phyloP scores from a whole-genome alignment of 139 green algal genomes.

The Pedinophyceae sp. region DNA sequence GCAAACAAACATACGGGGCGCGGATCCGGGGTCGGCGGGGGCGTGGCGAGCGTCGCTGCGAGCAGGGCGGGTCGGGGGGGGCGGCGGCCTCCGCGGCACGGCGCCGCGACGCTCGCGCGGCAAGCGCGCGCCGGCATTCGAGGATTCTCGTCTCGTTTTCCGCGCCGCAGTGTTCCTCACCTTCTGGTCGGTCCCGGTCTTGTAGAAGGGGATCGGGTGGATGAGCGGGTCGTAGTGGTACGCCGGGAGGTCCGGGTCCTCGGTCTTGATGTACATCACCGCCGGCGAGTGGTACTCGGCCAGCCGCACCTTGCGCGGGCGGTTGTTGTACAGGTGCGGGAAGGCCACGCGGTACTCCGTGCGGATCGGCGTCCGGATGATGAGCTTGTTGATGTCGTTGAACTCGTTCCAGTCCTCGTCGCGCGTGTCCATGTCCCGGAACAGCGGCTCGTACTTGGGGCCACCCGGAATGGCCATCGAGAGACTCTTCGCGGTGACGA shows the following conservation, averaged over 20 bases:
- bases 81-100: no score
- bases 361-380: constrained; percentile 82
- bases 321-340: constrained; percentile 99
- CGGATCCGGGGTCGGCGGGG: no score
- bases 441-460: constrained; percentile 98
- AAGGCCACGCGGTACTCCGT: constrained; percentile 92
- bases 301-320: constrained; percentile 82
- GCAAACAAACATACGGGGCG: no score
- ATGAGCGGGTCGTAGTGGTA: constrained; percentile 99
- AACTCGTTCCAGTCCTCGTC: constrained; percentile 99
- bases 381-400: constrained; percentile 99
- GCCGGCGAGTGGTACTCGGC: constrained; percentile 81
- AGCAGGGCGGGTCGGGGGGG: no score
- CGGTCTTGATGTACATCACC: constrained; percentile 98
- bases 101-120: no score
- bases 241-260: constrained; percentile 96
- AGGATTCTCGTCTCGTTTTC: no score
- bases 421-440: constrained; percentile 82
- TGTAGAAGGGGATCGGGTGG: constrained; percentile 90
- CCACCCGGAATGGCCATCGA: constrained; percentile 97
- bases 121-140: no score
- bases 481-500: constrained; percentile 78
- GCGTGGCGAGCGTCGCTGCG: no score
- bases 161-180: no score
- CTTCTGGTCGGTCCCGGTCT: no score